Percentiles rank a stretch among this genome's conserved stretches.
Conservation (phyloP, 2,329 filamentous ascomycete species). For the Alternaria consortialis region DNA sequence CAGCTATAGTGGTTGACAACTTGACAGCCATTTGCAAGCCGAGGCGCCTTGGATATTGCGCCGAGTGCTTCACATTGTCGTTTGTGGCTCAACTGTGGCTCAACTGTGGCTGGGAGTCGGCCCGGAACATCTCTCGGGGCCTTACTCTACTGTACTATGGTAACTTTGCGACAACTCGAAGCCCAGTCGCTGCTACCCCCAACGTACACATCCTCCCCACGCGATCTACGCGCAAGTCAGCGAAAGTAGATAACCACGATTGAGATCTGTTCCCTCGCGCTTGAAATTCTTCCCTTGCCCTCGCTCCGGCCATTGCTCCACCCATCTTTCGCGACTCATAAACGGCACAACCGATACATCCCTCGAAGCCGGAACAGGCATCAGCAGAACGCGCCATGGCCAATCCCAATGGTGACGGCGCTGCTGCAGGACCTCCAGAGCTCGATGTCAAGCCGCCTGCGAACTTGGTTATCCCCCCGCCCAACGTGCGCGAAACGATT, state of each 20-base stretch:
- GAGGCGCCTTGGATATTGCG: slow-evolving; percentile 13
- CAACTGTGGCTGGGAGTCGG: slow-evolving; percentile 16
- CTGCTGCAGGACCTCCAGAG: slow-evolving; percentile 21
- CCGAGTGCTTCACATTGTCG: slow-evolving; percentile 20
- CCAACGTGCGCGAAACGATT: slow-evolving; percentile 82
- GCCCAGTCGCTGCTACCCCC: slow-evolving; percentile 7
- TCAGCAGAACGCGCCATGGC: slow-evolving; percentile 35
- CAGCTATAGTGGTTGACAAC: not conserved
- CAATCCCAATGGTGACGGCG: slow-evolving; percentile 37
- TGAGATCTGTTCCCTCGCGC: slow-evolving; percentile 14
- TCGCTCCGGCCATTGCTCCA: not conserved
- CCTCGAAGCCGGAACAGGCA: slow-evolving; percentile 19
- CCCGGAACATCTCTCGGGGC: slow-evolving; percentile 17
- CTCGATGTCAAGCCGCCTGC: slow-evolving; percentile 71
- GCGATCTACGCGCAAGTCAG: slow-evolving; percentile 14
- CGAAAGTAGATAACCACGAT: not conserved
- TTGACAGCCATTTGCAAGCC: slow-evolving; percentile 6
- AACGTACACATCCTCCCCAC: slow-evolving; percentile 2
- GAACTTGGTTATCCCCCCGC: slow-evolving; percentile 84
- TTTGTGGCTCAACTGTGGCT: slow-evolving; percentile 7
- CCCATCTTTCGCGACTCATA: slow-evolving; percentile 10
- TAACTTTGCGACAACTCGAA: slow-evolving; percentile 21
- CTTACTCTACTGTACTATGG: slow-evolving; percentile 4
- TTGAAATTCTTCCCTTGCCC: not conserved
- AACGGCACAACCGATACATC: slow-evolving; percentile 14